Evolutionary conservation across 1,139 yeast species (phyloP), one percentile per base, ranked within the genome.

Genomic region (Hyphopichia buzzinii): DNA sequence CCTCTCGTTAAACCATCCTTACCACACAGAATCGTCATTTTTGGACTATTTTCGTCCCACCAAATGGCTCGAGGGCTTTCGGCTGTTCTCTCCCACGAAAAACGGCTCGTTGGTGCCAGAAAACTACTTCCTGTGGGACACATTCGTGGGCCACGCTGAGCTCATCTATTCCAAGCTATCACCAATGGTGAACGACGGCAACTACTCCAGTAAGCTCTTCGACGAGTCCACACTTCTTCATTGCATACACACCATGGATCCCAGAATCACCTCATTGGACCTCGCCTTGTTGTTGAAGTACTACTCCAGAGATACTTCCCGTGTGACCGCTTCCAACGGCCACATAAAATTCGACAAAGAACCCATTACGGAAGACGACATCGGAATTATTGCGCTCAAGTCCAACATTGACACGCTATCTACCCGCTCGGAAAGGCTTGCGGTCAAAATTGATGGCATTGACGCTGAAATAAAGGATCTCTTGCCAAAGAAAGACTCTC

Each of bases 331-430:
- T 59, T 25, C 48, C 64, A 11, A 64, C 63, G 42, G 53, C 64
- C 33, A 50, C 36, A 13, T 16, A 16, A 21, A 31, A 32, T 11
- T 29, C 26, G 12, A n/a, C 4, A 17, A 29, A 6, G 36, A 40
- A 1, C 15, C 32, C 3, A 44, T 67, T 1, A 43, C 56, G 2
- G 58, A 54, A 2, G 61, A 60, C 25, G 76, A 70, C 33, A 50
- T 60, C 6, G 54, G 55, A 4, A 54, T 68, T 3, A 52, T 50
- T 24, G 50, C 51, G 15, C 42, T 57, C 30, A 59, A 54, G 41
- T 41, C 54, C 21, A 52, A 48, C 26, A 50, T 55, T n/a, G 38
- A 35, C 24, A 51, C 44, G 8, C 46, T 65, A 2, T 39, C 41
- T 1, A 47, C 41, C 8, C 50, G 64, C 29, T 51, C 50, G 27